These are phyloP conservation scores for Podila horticola DNA, from an alignment of 192 early-diverging fungal species.

Conservation along the genomic window DNA sequence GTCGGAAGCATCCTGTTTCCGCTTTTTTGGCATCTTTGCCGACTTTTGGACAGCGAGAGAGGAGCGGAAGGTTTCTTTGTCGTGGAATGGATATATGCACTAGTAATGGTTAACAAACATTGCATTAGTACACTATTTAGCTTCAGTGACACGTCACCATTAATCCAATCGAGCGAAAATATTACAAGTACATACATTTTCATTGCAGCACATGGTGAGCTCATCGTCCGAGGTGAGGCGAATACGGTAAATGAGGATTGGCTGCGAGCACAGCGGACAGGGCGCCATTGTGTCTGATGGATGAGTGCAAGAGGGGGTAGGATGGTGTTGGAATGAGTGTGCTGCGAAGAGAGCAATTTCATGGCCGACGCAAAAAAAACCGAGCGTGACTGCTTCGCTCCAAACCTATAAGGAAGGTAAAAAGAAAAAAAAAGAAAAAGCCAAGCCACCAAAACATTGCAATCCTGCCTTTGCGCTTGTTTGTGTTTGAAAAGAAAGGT, in stretches of 20 bases:
- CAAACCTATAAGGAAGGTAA: not conserved
- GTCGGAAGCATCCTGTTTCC: slow-evolving; percentile 4
- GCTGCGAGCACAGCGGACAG: slow-evolving; percentile 15
- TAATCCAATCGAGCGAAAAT: no score
- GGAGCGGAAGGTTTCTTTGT: not conserved
- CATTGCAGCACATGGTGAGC: slow-evolving; percentile 29
- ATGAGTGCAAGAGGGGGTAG: not conserved
- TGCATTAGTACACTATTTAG: not conserved
- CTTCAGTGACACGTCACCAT: no score
- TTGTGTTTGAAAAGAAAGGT: slow-evolving; percentile 1
- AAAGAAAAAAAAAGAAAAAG: slow-evolving; percentile 8
- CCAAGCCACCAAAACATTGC: not conserved
- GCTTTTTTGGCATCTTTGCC: not conserved
- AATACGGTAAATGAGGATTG: slow-evolving; percentile 8
- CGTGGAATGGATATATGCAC: slow-evolving; percentile 43
- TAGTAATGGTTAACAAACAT: slow-evolving; percentile 7
- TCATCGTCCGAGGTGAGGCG: slow-evolving; percentile 14
- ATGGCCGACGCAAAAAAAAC: not conserved
- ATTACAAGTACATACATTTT: slow-evolving; percentile 10
- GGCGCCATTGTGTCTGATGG: slow-evolving; percentile 1
- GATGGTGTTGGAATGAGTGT: not conserved
- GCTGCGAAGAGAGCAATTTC: not conserved
- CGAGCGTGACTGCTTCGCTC: slow-evolving; percentile 9
- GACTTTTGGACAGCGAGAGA: slow-evolving; percentile 8
- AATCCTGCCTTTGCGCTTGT: slow-evolving; percentile 3